Percentiles rank a stretch among this genome's conserved stretches.
Conservation (phyloP, 371 early-diverging fungal genomes). For the Syncephalastrum racemosum region DNA sequence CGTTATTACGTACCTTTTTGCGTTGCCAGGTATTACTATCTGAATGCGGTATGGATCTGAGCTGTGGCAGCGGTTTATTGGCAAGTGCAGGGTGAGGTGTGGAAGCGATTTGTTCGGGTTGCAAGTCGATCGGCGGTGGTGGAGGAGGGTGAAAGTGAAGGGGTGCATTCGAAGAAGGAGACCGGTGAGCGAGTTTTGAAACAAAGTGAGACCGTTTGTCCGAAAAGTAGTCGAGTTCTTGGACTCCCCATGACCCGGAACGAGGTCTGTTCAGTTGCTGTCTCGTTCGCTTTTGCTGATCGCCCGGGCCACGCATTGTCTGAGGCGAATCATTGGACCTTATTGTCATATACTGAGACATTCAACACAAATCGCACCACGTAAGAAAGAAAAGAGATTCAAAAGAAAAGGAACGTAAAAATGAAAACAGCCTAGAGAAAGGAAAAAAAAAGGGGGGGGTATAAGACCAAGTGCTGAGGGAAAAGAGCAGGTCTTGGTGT, state of each 20-base stretch:
- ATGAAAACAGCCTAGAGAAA: too few relatives aligned
- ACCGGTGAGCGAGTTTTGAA: too few relatives aligned
- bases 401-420: not conserved
- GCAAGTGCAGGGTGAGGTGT: constrained; percentile 14
- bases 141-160: constrained; percentile 1
- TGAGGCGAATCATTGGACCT: not conserved
- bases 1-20: constrained; percentile 12
- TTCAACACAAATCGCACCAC: not conserved
- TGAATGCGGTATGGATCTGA: not conserved
- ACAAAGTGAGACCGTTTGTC: not conserved
- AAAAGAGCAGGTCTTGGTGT: not conserved
- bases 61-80: constrained; percentile 6
- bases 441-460: constrained; percentile 1
- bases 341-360: not conserved
- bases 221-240: constrained; percentile 6
- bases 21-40: not conserved
- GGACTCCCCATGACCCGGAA: constrained; percentile 12
- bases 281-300: constrained; percentile 2
- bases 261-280: constrained; percentile 8
- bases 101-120: constrained; percentile 9
- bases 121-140: constrained; percentile 13
- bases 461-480: too few relatives aligned
- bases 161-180: not conserved
- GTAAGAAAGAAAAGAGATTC: not conserved
- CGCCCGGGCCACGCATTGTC: not conserved